Evolutionary conservation across 768 basidiomycete genomes (phyloP).

Genomic region (Russula compacta): DNA sequence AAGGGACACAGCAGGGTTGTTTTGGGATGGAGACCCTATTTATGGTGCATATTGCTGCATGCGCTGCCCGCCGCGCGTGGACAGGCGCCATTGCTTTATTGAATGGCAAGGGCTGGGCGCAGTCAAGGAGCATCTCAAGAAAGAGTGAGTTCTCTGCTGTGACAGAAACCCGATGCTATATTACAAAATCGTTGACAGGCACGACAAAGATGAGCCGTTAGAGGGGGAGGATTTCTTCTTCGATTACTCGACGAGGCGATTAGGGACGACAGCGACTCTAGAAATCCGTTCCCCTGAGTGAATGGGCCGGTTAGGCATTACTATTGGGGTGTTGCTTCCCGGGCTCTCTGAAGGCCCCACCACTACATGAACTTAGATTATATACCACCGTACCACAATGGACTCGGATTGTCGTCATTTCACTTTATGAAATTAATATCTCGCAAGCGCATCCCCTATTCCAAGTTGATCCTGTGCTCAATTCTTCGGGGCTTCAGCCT

Average conservation of each 20-base stretch:
- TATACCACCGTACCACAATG: background rate
- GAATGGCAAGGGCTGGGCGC: background rate
- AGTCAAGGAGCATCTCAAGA: background rate
- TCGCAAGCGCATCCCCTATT: no score
- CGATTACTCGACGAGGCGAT: background rate
- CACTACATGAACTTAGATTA: background rate
- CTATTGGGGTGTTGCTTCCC: no score
- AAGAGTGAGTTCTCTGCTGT: background rate
- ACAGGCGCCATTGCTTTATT: background rate
- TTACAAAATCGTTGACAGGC: background rate
- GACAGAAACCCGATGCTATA: background rate
- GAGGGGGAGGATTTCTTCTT: slow-evolving; percentile 4
- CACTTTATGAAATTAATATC: background rate
- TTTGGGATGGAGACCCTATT: background rate
- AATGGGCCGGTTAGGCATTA: no score
- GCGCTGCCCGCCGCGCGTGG: background rate
- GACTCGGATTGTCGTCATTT: background rate
- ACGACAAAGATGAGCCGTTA: background rate
- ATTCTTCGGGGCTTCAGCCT: no score
- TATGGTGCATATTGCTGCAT: background rate
- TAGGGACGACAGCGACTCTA: background rate
- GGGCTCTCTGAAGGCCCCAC: no score
- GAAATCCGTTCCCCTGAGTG: no score
- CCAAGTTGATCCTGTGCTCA: no score
- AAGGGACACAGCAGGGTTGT: background rate